Evolutionary conservation across 306 rosid species (phyloP), one percentile per base, ranked within the genome.

Genomic region (Fragaria ananassa): DNA sequence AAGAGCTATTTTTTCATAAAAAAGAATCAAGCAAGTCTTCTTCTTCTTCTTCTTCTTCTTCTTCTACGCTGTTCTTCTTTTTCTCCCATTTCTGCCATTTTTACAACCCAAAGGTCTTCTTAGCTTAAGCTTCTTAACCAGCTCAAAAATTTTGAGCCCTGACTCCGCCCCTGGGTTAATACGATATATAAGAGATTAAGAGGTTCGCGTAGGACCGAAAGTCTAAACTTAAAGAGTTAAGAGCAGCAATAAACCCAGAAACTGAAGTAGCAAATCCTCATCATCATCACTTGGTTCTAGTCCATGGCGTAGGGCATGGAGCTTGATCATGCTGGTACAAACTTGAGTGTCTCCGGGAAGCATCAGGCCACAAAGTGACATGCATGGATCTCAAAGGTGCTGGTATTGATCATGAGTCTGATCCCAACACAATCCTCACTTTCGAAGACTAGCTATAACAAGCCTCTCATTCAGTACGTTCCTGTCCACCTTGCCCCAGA

Each of bases 251-350:
- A 46, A 11, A 7, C 25, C n/a, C 13, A 17, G 44, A 17, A 37
- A 74, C 42, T 23, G 42, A 10, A 19, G 49, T 14, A 17, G 54
- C 2, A 60, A 15, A 31, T 15, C 56, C 58, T 21, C 46, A 46
- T 35, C 53, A 19, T 57, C 66, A 29, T n/a, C 80, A 77, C 27
- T 69, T 69, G 57, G 81, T 70, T 70, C 42, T 78, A 10, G n/a
- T 70, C 39, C 72, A 60, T 51, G 72, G 76, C 29, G 14, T 23
- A 17, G 72, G 76, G 13, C 81, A 71, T 47, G 81, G 77, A 25
- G 77, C 72, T 8, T 78, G 81, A 77, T n/a, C n/a, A n/a, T 62
- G 81, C 53, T 78, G 81, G 57, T 78, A 71, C 71, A 78, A 50
- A 62, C 17, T 78, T 27, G 2, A 44, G 13, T 58, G 68, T 61